Percentiles rank a stretch among this genome's conserved stretches.
Conservation (phyloP, 441 rosid genomes). For the Daphne laureola region DNA sequence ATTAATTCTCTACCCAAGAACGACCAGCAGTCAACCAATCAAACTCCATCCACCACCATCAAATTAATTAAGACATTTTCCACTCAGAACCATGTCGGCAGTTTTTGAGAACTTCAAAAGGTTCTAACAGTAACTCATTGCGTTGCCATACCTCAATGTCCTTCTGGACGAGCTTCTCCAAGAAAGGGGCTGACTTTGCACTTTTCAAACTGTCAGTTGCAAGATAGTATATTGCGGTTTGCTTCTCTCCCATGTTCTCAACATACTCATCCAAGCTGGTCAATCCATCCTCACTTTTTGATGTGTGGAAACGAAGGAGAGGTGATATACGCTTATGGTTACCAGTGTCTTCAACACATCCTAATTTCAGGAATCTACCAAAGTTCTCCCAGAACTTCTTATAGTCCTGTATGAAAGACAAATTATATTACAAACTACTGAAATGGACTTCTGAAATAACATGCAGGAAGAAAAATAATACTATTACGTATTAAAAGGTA, state of each 20-base stretch:
- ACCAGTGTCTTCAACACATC: conserved; percentile 89
- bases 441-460: neutral
- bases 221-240: conserved; percentile 84
- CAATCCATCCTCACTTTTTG: conserved; percentile 86
- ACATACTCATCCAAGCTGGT: conserved; percentile 78
- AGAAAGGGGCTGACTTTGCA: conserved; percentile 87
- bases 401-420: conserved; percentile 58
- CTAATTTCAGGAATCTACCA: conserved; percentile 82
- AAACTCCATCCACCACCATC: too few species aligned
- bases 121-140: too few species aligned
- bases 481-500: neutral
- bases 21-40: too few species aligned
- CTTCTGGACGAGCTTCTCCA: conserved; percentile 85
- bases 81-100: too few species aligned
- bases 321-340: conserved; percentile 92
- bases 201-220: conserved; percentile 89
- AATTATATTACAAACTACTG: conserved; percentile 4
- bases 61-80: too few species aligned
- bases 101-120: too few species aligned
- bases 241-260: conserved; percentile 92
- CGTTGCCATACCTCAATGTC: conserved; percentile 52
- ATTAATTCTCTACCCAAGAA: too few species aligned
- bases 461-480: conserved; percentile 8
- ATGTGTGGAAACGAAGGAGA: conserved; percentile 63
- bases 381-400: conserved; percentile 98